Evolutionary conservation across 805 yeast species (phyloP), one percentile per base, ranked within the genome.

Genomic region (Yamadazyma takamatsuzukensis): DNA sequence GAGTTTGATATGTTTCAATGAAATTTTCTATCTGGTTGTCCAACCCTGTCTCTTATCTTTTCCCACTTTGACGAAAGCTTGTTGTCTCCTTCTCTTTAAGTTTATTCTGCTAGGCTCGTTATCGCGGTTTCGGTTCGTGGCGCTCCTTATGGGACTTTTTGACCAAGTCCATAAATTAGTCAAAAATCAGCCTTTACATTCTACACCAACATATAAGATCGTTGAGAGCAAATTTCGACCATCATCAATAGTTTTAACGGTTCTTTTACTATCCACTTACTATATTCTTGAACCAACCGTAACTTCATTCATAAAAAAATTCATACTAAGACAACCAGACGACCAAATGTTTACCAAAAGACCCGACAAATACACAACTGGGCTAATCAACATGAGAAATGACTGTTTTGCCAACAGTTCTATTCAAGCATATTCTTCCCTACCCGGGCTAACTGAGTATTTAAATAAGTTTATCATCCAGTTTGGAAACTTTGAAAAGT

Each of bases 351-450:
- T 58, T 44, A 68, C 63, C 30, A 73, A 70, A 34, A 63, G 93
- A 51, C 78, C 82, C 6, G 90, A 83, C 44, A 80, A 74, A 43
- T 66, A 76, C 48, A 82, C 95, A 8, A 86, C 93, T 0, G 97
- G 97, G 3, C 63, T 90, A 27, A 70, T 80, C 44, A 93, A 90
- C 55, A 68, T 80, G 42, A 74, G 89, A 39, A 85, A 86, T 44
- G 96, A 88, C 54, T 90, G 98, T 56, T 90, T 86, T 62, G 96
- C 96, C 40, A 90, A 93, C 51, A 76, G 94, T 6, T 79, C 89
- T 1, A 50, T 93, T 13, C 98, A 90, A 54, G 93, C 89, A 0
- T 68, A 83, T 34, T 73, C 80, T 12, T 60, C 87, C 0, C 52
- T 81, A 12, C 80, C 84, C 0, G 70, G 72, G 0, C 49, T 84